Evolutionary conservation across 257 asterid genomes (phyloP), one percentile per base, ranked within the genome.

Genomic region (Primulina huaijiensis): DNA sequence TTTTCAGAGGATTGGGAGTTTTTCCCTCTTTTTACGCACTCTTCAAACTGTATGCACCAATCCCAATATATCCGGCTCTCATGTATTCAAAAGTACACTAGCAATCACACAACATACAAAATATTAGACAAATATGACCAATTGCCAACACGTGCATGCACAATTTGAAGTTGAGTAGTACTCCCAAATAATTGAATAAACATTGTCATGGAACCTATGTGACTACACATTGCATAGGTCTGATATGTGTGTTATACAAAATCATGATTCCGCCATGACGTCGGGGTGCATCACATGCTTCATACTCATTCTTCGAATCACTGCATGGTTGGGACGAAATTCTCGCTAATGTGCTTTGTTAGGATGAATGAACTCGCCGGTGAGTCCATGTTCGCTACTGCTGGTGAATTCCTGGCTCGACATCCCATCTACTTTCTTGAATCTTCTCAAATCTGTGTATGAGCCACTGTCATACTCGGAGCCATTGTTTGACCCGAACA

Each of bases 341-440:
- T 76, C 83, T 77, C 60, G 77, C 8, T 82, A 84, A 64, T 16
- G 4, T 16, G 8, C 7, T 50, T 50, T 50, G 57, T 50, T 50
- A 16, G 21, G 57, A 4, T 50, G 77, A 20, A 23, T 56, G 40
- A 25, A 83, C 50, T 88, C 92, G 5, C 85, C 77, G 0, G 87
- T 78, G 5, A 50, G 72, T 23, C 77, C 82, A 7, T 77, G 82
- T 9, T 87, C 95, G 11, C 20, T 6, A 6, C 86, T 65, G 78
- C 92, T 85, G 17, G 78, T 66, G 82, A 80, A 89, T 65, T 92
- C 98, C 68, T 88, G 96, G 78, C 96, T 88, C 3, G 92, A 80
- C 79, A 56, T 2, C 7, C 61, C 7, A 11, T 71, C 87, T 0
- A 78, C 65, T 67, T 81, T 86, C 16, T 62, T 82, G 20, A 82